Evolutionary conservation across 2,329 filamentous ascomycete species (phyloP).

Genomic region (Helotiales sp.): DNA sequence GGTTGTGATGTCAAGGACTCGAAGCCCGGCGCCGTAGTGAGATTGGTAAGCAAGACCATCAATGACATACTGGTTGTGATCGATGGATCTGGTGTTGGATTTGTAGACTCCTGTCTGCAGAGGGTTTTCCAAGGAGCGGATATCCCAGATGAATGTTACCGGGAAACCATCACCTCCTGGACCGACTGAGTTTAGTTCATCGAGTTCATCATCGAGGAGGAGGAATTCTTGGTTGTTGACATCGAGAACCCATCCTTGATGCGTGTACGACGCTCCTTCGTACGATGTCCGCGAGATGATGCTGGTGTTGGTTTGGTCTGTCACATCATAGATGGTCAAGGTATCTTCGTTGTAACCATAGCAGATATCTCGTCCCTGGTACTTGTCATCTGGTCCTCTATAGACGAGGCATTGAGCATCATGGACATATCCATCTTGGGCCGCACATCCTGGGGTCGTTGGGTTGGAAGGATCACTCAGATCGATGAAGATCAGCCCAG

Average conservation of each 20-base stretch:
- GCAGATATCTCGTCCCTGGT: constrained; percentile 23
- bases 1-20: constrained; percentile 34
- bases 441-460: constrained; percentile 46
- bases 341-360: constrained; percentile 36
- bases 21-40: constrained; percentile 52
- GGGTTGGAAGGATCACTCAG: constrained; percentile 47
- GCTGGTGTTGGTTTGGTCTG: constrained; percentile 36
- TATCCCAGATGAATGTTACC: constrained; percentile 52
- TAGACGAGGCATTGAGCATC: constrained; percentile 39
- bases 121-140: constrained; percentile 40
- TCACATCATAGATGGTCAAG: constrained; percentile 46
- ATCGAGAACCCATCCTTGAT: constrained; percentile 44
- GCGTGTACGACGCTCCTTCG: constrained; percentile 49
- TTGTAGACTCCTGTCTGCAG: constrained; percentile 45
- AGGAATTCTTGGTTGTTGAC: constrained; percentile 11
- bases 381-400: constrained; percentile 24
- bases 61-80: constrained; percentile 49
- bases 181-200: constrained; percentile 45
- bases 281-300: constrained; percentile 50
- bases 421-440: constrained; percentile 41
- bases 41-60: constrained; percentile 46
- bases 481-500: constrained; percentile 52
- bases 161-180: constrained; percentile 45
- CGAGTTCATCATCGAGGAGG: constrained; percentile 29
- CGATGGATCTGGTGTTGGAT: constrained; percentile 39